Evolutionary conservation across 352 stramenopile species (phyloP).

Genomic region (Saprolegnia diclina): DNA sequence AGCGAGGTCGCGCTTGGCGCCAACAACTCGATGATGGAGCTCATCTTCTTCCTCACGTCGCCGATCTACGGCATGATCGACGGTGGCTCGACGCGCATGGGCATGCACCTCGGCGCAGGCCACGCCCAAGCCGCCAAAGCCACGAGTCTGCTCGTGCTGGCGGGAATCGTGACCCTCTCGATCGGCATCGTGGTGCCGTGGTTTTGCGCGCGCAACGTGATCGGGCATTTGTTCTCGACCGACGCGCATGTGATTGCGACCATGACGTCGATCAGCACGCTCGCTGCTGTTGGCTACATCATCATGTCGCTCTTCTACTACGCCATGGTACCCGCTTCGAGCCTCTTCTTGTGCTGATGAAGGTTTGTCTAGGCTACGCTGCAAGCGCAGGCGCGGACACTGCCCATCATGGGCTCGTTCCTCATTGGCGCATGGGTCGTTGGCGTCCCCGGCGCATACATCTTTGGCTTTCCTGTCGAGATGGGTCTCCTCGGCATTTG

Average conservation of each 20-base stretch:
- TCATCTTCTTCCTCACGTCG: conserved; percentile 75
- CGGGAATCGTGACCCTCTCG: conserved; percentile 42
- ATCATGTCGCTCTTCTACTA: conserved; percentile 78
- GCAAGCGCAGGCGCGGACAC: conserved; percentile 50
- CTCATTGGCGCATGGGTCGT: conserved; percentile 62
- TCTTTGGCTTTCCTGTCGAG: conserved; percentile 41
- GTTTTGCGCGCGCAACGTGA: conserved; percentile 36
- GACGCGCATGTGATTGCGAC: conserved; percentile 52
- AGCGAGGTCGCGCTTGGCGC: conserved; percentile 62
- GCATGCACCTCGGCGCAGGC: conserved; percentile 50
- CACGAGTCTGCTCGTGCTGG: conserved; percentile 45
- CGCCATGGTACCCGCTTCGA: conserved; percentile 38
- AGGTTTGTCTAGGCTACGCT: conserved; percentile 49
- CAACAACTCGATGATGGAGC: conserved; percentile 81
- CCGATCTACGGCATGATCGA: conserved; percentile 66
- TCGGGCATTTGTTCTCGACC: conserved; percentile 68
- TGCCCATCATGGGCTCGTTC: conserved; percentile 56
- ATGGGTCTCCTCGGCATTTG: conserved; percentile 59
- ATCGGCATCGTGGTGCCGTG: conserved; percentile 41
- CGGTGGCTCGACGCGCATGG: conserved; percentile 54
- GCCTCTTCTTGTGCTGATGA: neutral
- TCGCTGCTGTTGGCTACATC: conserved; percentile 56
- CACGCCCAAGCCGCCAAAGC: conserved; percentile 38
- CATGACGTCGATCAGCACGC: conserved; percentile 48
- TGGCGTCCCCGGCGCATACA: conserved; percentile 60